These are phyloP conservation scores for Acacia crassicarpa DNA, from an alignment of 306 rosid species.

Conservation along the genomic window DNA sequence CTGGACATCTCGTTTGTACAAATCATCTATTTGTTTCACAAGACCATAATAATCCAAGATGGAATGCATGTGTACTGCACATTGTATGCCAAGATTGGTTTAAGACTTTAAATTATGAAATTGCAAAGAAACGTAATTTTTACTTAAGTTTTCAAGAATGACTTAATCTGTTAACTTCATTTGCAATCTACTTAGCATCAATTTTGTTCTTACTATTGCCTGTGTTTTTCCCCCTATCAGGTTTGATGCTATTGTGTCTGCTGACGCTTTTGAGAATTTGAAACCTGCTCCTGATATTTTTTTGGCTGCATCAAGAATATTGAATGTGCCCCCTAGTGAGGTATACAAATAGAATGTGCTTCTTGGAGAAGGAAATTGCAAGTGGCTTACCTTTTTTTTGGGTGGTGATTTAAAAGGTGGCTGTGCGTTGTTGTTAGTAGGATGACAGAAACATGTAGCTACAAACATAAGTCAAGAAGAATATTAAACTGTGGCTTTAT, in stretches of 20 bases:
- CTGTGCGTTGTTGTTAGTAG: conserved; percentile 3
- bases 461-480: conserved; percentile 20
- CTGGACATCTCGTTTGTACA: neutral
- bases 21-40: neutral
- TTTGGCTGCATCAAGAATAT: conserved; percentile 79
- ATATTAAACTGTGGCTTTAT: neutral
- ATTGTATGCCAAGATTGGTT: conserved; percentile 17
- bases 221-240: conserved; percentile 53
- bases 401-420: conserved; percentile 21
- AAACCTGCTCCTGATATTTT: conserved; percentile 98
- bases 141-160: conserved; percentile 15
- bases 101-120: conserved; percentile 4
- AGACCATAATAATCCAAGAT: conserved; percentile 26
- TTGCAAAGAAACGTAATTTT: conserved; percentile 11
- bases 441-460: conserved; percentile 12
- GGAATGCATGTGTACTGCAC: conserved; percentile 1
- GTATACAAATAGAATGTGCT: conserved; percentile 43
- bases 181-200: neutral
- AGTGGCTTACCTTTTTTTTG: neutral
- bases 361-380: conserved; percentile 17
- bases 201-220: conserved; percentile 14
- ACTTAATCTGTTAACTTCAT: conserved; percentile 20
- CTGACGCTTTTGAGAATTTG: conserved; percentile 97
- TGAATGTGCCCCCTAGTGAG: conserved; percentile 76
- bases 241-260: conserved; percentile 93